Conservation (phyloP, 2,329 filamentous ascomycete species). For the Davidsoniella virescens region DNA sequence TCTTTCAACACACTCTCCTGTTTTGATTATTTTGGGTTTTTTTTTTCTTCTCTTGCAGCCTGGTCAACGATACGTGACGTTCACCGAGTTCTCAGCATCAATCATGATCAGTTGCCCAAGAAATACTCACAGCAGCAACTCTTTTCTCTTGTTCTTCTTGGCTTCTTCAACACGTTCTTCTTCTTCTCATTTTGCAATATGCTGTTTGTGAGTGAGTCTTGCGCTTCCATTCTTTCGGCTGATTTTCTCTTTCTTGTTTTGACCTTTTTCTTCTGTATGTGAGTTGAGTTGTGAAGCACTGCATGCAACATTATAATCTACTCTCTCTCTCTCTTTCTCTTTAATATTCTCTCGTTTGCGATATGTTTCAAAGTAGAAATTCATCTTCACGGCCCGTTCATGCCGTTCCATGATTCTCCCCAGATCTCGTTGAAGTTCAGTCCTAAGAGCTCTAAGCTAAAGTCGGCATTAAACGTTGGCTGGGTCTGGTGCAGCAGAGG, state of each 20-base stretch:
- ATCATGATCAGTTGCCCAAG: no score
- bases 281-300: no score
- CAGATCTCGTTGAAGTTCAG: conserved; percentile 39
- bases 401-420: conserved; percentile 32
- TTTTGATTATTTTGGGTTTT: no score
- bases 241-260: not conserved
- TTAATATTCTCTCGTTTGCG: not conserved
- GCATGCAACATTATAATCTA: not conserved
- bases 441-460: conserved; percentile 36
- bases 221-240: not conserved
- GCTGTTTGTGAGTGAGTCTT: not conserved
- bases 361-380: no score
- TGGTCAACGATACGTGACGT: no score
- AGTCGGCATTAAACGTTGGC: conserved; percentile 32
- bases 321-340: not conserved
- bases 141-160: no score
- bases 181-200: no score
- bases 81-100: no score
- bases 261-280: not conserved
- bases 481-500: conserved; percentile 17
- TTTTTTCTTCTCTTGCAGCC: no score
- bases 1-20: no score
- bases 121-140: no score
- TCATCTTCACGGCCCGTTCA: conserved; percentile 14
- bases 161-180: no score